A percentile compares a stretch with the other conserved stretches of the same genome.
Conservation (phyloP, 2,329 filamentous ascomycete genomes). For the Botrytis byssoidea region DNA sequence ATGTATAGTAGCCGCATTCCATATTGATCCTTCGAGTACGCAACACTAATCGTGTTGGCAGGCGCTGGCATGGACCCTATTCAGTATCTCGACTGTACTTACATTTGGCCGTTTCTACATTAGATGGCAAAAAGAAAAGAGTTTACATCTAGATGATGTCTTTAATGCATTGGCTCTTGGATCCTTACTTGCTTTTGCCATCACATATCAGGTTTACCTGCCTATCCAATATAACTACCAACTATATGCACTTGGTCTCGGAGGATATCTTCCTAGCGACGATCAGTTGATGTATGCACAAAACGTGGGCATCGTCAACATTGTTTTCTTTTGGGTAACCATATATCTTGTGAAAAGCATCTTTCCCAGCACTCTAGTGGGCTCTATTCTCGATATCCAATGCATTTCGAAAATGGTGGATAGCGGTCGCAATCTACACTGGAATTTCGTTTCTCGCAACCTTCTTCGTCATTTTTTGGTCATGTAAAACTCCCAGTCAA, state of each 20-base stretch:
- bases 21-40: neutral
- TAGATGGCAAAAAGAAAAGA: neutral
- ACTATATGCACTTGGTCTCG: constrained; percentile 7
- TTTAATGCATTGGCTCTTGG: constrained; percentile 14
- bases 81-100: constrained; percentile 7
- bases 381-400: constrained; percentile 6
- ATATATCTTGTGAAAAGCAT: constrained; percentile 18
- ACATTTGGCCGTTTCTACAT: constrained; percentile 13
- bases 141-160: constrained; percentile 4
- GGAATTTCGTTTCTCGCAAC: constrained; percentile 6
- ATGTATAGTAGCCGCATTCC: neutral
- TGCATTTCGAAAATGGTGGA: constrained; percentile 5
- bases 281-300: neutral
- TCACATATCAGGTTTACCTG: constrained; percentile 12
- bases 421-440: constrained; percentile 4
- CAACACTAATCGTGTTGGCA: neutral
- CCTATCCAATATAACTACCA: constrained; percentile 14
- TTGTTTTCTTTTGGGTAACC: constrained; percentile 18
- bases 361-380: constrained; percentile 14
- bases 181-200: constrained; percentile 4
- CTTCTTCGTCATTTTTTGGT: constrained; percentile 16
- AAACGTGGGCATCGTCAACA: constrained; percentile 11
- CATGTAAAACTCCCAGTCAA: constrained; percentile 14
- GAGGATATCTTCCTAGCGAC: neutral
- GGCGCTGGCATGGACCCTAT: constrained; percentile 20